Conservation (phyloP, 352 stramenopile genomes). For the Blastocystis sp. region DNA sequence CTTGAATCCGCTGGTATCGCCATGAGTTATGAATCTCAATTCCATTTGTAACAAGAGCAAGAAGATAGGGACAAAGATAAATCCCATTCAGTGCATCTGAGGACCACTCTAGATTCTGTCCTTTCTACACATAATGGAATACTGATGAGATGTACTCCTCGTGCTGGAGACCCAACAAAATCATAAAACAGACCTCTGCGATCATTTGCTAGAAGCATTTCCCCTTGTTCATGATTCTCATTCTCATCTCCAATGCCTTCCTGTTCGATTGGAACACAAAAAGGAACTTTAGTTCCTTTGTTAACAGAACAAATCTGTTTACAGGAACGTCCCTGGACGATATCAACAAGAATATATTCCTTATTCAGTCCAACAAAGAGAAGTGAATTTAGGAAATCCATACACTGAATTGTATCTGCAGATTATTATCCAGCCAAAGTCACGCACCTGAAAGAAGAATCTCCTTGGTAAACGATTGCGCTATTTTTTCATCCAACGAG, state of each 20-base stretch:
- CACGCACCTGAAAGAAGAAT: not conserved
- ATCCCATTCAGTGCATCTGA: not conserved
- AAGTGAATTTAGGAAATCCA: slow-evolving; percentile 8
- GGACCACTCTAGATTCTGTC: slow-evolving; percentile 9
- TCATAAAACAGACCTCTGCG: slow-evolving; percentile 3
- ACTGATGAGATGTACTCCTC: not conserved
- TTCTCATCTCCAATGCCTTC: not conserved
- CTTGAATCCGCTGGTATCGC: slow-evolving; percentile 21
- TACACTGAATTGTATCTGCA: not conserved
- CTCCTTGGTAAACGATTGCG: not conserved
- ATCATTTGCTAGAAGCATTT: slow-evolving; percentile 42
- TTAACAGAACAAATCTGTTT: slow-evolving; percentile 17
- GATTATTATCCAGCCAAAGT: not conserved
- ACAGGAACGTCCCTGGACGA: not conserved
- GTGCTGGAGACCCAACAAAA: not conserved
- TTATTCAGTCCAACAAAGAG: not conserved
- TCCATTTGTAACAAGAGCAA: not conserved
- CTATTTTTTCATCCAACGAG: not conserved
- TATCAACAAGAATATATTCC: slow-evolving; percentile 17
- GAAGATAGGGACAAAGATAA: slow-evolving; percentile 12
- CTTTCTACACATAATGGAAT: not conserved
- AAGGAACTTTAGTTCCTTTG: not conserved
- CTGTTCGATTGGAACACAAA: slow-evolving; percentile 2
- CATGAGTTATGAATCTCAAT: slow-evolving; percentile 21
- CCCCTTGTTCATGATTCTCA: not conserved